phyloP scores from a whole-genome alignment of 495 filamentous ascomycete species.

The Pyrenula massariospora region DNA sequence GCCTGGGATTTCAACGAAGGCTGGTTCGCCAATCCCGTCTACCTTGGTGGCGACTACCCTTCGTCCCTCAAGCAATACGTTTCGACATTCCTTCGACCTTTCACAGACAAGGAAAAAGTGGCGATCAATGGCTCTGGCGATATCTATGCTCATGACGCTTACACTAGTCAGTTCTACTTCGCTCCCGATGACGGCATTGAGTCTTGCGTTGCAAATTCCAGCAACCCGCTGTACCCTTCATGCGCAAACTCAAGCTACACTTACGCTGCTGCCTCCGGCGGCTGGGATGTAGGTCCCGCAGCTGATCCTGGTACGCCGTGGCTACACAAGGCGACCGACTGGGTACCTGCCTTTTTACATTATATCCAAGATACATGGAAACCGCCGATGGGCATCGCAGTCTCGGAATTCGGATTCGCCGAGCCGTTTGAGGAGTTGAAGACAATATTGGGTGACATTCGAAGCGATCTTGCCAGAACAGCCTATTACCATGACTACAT shows the following conservation, averaged over 20 bases:
- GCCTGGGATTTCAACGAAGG: constrained; percentile 29
- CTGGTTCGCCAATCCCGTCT: constrained; percentile 26
- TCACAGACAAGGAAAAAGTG: constrained; percentile 21
- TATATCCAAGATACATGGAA: constrained; percentile 34
- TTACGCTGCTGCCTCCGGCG: constrained; percentile 1
- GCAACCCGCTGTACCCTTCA: constrained; percentile 22
- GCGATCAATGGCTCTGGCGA: constrained; percentile 25
- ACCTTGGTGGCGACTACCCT: constrained; percentile 28
- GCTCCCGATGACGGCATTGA: constrained; percentile 21
- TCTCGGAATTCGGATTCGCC: constrained; percentile 28
- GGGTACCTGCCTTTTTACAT: constrained; percentile 27
- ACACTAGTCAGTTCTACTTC: constrained; percentile 29
- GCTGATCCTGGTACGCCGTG: neutral
- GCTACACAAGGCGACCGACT: constrained; percentile 23
- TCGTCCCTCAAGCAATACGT: constrained; percentile 18
- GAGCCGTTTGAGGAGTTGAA: constrained; percentile 18
- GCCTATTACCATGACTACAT: constrained; percentile 29
- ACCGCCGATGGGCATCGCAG: constrained; percentile 12
- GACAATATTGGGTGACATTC: constrained; percentile 25
- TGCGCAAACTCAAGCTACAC: constrained; percentile 24
- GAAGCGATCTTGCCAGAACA: constrained; percentile 14
- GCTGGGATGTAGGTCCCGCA: constrained; percentile 25
- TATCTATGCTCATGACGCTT: constrained; percentile 34
- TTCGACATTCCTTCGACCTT: constrained; percentile 10
- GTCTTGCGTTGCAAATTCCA: constrained; percentile 18